Base-by-base conservation (phyloP, 2,329 filamentous ascomycete species). In the Cordyceps fumosorosea region DNA sequence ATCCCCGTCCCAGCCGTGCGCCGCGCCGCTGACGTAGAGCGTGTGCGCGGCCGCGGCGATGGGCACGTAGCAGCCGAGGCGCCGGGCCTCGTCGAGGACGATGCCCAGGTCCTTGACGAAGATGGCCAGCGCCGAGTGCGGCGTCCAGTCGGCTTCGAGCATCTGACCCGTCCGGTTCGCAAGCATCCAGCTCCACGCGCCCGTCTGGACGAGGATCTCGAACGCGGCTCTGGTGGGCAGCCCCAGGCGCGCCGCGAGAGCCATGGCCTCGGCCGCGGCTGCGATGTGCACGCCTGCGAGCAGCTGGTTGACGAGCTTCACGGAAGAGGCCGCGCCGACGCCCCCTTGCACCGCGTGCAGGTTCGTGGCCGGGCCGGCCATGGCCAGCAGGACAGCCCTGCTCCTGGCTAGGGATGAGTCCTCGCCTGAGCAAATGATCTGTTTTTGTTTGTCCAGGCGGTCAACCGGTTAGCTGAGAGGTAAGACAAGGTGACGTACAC, bases 221-320 rank as follows among this genome's bases (percentile, higher is more conserved):
- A 73, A 77, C 6, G 83, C 73, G 3, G 75, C 71, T 60, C 77
- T 72, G 0, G 81, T 79, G 62, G 85, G 80, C 29, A 85, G 67
- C 0, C 81, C 82, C 4, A 84, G 74, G 11, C 77, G 76, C 3
- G 80, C 79, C 2, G 79, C 82, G 56, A 86, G 78, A 0, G 81
- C 81, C 76, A 85, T 83, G 0, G 80, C 81, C 69, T 86, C 84
- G 18, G 77, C 78, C 3, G 82, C 77, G 0, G 80, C 74, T 10
- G 81, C 77, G 53, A 86, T 84, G 68, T 86, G 83, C 5, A 84
- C 80, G 1, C 81, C 83, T 0, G 82, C 81, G 48, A 86, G 78
- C 5, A 85, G 77, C 66, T 85, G 81, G 67, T 85, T 81, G 56
- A 85, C 78, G 54, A 85, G 78, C 66, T 85, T 85, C 67, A 83